These are phyloP conservation scores for Pseudogymnoascus sp. DNA, from an alignment of 2,329 filamentous ascomycete genomes.

Conservation along the genomic window DNA sequence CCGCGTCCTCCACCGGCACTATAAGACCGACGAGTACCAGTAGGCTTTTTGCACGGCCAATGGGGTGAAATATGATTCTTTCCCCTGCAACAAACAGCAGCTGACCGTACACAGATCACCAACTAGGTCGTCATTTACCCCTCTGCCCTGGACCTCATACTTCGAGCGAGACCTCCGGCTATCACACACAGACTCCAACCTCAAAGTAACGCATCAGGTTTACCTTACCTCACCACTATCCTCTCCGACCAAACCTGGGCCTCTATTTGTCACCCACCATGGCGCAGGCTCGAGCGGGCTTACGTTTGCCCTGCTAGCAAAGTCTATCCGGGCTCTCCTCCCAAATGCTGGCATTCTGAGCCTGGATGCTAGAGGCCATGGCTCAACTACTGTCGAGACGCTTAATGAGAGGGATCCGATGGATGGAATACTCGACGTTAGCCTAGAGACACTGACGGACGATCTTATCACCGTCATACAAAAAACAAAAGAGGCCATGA, in stretches of 20 bases:
- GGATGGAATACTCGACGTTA: slow-evolving; percentile 52
- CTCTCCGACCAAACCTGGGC: slow-evolving; percentile 64
- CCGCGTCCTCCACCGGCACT: slow-evolving; percentile 90
- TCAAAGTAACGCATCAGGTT: slow-evolving; percentile 63
- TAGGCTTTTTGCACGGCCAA: slow-evolving; percentile 64
- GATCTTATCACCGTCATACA: slow-evolving; percentile 67
- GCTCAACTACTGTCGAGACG: slow-evolving; percentile 51
- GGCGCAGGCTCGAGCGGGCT: slow-evolving; percentile 89
- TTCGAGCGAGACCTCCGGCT: slow-evolving; percentile 84
- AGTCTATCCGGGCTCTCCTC: slow-evolving; percentile 68
- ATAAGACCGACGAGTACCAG: slow-evolving; percentile 70
- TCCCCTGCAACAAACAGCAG: slow-evolving; percentile 6
- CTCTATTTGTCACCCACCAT: slow-evolving; percentile 89
- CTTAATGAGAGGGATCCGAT: slow-evolving; percentile 24
- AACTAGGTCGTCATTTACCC: slow-evolving; percentile 28
- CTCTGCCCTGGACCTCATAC: slow-evolving; percentile 69
- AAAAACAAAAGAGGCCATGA: slow-evolving; percentile 59
- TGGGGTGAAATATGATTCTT: slow-evolving; percentile 42
- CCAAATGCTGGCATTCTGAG: slow-evolving; percentile 78
- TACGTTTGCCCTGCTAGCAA: slow-evolving; percentile 76
- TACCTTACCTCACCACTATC: slow-evolving; percentile 85
- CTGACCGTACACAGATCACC: slow-evolving; percentile 20
- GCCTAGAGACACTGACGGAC: slow-evolving; percentile 60
- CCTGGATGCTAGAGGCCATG: slow-evolving; percentile 80
- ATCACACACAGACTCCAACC: slow-evolving; percentile 36